phyloP scores from a whole-genome alignment of 2,329 filamentous ascomycete genomes.

The Microthyrium microscopicum region DNA sequence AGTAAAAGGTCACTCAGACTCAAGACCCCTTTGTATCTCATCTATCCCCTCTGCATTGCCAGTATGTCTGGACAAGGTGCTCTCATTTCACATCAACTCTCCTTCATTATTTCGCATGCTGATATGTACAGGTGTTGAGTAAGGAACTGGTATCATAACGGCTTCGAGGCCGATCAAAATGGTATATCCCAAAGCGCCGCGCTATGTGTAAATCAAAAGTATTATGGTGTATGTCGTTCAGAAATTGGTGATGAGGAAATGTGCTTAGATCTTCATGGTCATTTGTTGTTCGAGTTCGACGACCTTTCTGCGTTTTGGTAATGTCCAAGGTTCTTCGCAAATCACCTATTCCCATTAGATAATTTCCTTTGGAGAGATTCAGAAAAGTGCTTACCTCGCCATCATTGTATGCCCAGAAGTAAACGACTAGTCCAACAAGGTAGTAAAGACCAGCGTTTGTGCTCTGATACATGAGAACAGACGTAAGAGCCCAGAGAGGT shows the following conservation, averaged over 20 bases:
- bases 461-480: conserved; percentile 73
- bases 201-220: neutral
- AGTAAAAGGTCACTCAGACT: too few relatives aligned
- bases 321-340: conserved; percentile 1
- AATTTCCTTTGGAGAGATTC: conserved; percentile 1
- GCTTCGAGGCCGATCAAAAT: neutral
- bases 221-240: neutral
- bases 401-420: conserved; percentile 95
- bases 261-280: neutral
- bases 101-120: too few relatives aligned
- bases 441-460: conserved; percentile 92
- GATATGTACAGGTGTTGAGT: too few relatives aligned
- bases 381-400: conserved; percentile 52
- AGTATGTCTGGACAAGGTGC: too few relatives aligned
- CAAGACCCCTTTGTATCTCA: too few relatives aligned
- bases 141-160: conserved; percentile 9
- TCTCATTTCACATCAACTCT: too few relatives aligned
- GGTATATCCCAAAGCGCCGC: neutral
- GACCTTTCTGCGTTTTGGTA: neutral
- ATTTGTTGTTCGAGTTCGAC: neutral
- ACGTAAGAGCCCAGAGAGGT: conserved; percentile 58
- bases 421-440: conserved; percentile 65
- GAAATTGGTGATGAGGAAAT: neutral
- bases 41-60: too few relatives aligned
- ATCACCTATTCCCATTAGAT: neutral